A percentile compares a stretch with the other conserved stretches of the same genome.
These are phyloP conservation scores for Lepidium africanum DNA, from an alignment of 345 rosid genomes.

Conservation along the genomic window DNA sequence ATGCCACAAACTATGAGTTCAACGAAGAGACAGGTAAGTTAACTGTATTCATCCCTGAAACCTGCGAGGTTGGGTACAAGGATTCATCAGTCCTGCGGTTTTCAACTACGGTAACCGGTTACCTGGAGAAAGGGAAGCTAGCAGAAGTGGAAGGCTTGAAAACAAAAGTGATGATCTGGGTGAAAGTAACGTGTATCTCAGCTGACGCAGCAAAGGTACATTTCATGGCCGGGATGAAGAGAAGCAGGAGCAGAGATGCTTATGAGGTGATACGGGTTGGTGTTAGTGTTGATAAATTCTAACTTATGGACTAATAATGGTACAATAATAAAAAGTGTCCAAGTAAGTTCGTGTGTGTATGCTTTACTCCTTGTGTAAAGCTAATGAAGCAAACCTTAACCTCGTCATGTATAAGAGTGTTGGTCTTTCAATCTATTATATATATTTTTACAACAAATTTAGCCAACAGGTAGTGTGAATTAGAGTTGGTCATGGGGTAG, in stretches of 20 bases:
- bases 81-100: constrained; percentile 83
- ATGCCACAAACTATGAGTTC: constrained; percentile 94
- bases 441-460: too few species aligned
- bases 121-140: constrained; percentile 78
- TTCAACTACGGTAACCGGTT: constrained; percentile 53
- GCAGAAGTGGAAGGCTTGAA: constrained; percentile 84
- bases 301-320: constrained; percentile 8
- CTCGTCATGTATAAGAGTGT: not conserved
- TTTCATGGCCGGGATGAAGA: constrained; percentile 76
- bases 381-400: not conserved
- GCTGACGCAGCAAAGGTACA: constrained; percentile 70
- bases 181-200: constrained; percentile 63
- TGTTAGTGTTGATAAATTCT: constrained; percentile 68
- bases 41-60: constrained; percentile 62
- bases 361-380: not conserved
- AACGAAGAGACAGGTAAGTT: constrained; percentile 69
- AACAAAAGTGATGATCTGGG: constrained; percentile 87
- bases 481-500: not conserved
- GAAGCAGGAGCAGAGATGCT: constrained; percentile 59
- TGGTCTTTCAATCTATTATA: not conserved
- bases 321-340: not conserved
- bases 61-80: constrained; percentile 86
- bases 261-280: constrained; percentile 82
- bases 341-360: not conserved
- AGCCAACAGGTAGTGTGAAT: not conserved